Evolutionary conservation across 176 grass and related monocot genomes (phyloP).

Genomic region (Zoysia pacifica): DNA sequence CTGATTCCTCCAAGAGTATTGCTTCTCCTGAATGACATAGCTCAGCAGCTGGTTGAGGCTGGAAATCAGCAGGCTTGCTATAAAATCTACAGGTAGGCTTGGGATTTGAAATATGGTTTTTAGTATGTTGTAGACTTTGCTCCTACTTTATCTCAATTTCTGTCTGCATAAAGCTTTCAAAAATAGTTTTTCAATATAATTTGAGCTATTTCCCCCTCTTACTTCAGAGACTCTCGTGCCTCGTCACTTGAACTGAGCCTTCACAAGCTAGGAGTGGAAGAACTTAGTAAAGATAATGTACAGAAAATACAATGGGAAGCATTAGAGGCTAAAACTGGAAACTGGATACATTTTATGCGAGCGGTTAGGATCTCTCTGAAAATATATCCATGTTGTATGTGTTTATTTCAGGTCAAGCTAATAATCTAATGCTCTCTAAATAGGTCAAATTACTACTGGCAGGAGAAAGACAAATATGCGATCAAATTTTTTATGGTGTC

Average conservation of each 20-base stretch:
- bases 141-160: conserved; percentile 1
- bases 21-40: conserved; percentile 84
- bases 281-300: conserved; percentile 88
- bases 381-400: background rate
- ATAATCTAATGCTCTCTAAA: conserved; percentile 33
- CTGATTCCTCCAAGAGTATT: conserved; percentile 80
- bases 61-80: conserved; percentile 73
- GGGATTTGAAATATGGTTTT: background rate
- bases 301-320: conserved; percentile 96
- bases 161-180: background rate
- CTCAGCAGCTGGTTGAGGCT: conserved; percentile 85
- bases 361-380: conserved; percentile 53
- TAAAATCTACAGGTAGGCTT: conserved; percentile 40
- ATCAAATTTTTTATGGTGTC: conserved; percentile 80
- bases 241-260: conserved; percentile 76
- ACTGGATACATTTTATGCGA: conserved; percentile 95
- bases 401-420: conserved; percentile 24
- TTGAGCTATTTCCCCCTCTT: conserved; percentile 15
- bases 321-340: conserved; percentile 92
- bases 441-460: conserved; percentile 87
- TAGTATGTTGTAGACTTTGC: background rate
- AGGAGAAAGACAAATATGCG: conserved; percentile 83
- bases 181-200: too few species aligned
- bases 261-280: conserved; percentile 81
- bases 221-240: conserved; percentile 65